Evolutionary conservation across 164 flowering plant species (phyloP).

Genomic region (Litsea cubeba): DNA sequence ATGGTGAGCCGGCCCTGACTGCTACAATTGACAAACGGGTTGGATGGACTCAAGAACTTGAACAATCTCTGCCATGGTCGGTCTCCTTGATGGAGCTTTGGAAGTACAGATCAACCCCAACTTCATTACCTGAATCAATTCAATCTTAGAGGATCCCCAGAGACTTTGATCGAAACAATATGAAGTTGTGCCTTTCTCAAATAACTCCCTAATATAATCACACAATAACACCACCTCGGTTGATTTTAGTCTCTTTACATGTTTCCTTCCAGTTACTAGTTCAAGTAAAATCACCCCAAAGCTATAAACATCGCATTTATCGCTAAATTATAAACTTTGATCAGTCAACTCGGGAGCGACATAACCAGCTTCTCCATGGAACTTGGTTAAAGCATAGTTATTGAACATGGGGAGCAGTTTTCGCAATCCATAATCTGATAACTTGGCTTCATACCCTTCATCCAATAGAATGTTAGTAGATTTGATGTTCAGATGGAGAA

Average conservation of each 20-base stretch:
- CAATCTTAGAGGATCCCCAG: conserved; percentile 68
- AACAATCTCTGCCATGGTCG: conserved; percentile 96
- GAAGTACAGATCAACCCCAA: conserved; percentile 83
- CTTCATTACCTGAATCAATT: conserved; percentile 89
- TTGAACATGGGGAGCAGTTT: conserved; percentile 71
- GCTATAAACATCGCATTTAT: conserved; percentile 91
- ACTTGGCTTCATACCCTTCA: conserved; percentile 57
- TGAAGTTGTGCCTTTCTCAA: conserved; percentile 73
- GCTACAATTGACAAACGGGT: conserved; percentile 38
- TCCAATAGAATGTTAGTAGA: conserved; percentile 83
- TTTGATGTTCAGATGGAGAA: conserved; percentile 85
- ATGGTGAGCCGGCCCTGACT: no score
- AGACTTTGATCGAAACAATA: conserved; percentile 75
- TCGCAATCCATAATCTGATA: conserved; percentile 82
- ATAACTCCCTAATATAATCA: conserved; percentile 63
- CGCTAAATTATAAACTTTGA: conserved; percentile 57
- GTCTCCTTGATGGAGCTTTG: conserved; percentile 71
- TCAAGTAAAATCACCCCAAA: conserved; percentile 85
- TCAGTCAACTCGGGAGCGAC: conserved; percentile 84
- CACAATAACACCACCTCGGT: conserved; percentile 73
- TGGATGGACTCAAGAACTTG: conserved; percentile 90
- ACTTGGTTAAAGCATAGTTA: conserved; percentile 53
- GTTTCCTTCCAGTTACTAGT: conserved; percentile 90
- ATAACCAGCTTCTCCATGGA: conserved; percentile 79
- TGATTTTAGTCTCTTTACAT: conserved; percentile 64